A percentile compares a stretch with the other conserved stretches of the same genome.
phyloP scores from a whole-genome alignment of 1,284 basidiomycete genomes.

The Fomes fomentarius region DNA sequence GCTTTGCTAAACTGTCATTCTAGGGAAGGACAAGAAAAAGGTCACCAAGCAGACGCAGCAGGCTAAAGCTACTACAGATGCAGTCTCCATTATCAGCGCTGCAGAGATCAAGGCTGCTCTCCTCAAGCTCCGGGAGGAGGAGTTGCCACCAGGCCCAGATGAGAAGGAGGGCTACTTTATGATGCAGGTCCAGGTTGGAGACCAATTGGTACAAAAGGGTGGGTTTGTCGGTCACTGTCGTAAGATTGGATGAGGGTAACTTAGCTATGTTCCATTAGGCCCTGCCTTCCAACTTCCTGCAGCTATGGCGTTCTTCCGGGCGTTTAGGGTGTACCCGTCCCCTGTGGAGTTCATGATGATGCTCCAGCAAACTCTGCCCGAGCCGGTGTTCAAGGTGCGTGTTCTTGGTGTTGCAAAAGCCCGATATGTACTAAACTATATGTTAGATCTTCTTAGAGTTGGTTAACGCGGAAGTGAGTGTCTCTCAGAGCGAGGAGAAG shows the following conservation, averaged over 20 bases:
- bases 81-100: conserved; percentile 41
- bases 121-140: conserved; percentile 65
- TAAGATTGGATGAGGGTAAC: neutral
- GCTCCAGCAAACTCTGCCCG: conserved; percentile 91
- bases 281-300: conserved; percentile 78
- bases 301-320: conserved; percentile 91
- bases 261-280: conserved; percentile 47
- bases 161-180: conserved; percentile 91
- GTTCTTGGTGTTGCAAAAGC: conserved; percentile 4
- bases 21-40: conserved; percentile 92
- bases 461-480: conserved; percentile 88
- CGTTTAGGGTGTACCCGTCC: conserved; percentile 92
- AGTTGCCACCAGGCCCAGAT: conserved; percentile 66
- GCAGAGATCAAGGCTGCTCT: conserved; percentile 65
- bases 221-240: conserved; percentile 27
- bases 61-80: conserved; percentile 59
- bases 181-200: conserved; percentile 86
- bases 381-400: conserved; percentile 81
- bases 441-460: conserved; percentile 83
- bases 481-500: conserved; percentile 43
- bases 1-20: neutral
- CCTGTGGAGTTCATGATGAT: conserved; percentile 92
- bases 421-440: conserved; percentile 3
- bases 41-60: conserved; percentile 68
- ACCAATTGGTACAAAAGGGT: conserved; percentile 84